Percentiles rank a stretch among this genome's conserved stretches.
Conservation (phyloP, 805 yeast species). For the Starmerella roubikii region DNA sequence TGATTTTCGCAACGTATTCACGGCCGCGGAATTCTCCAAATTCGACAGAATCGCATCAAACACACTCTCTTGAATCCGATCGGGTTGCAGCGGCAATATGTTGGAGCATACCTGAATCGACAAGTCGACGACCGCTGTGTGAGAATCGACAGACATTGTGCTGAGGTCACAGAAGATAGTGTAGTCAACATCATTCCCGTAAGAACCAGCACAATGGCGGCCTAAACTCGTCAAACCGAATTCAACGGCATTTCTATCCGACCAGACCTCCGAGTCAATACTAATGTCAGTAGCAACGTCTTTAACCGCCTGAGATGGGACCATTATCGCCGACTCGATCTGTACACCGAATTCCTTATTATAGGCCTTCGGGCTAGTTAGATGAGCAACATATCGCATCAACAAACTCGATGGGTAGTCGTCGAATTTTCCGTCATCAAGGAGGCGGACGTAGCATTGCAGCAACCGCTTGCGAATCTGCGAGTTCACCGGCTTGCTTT, state of each 20-base stretch:
- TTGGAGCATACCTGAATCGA: conserved; percentile 65
- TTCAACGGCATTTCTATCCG: neutral
- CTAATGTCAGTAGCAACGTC: neutral
- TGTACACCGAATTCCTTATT: conserved; percentile 9
- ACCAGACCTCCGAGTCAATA: neutral
- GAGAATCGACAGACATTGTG: conserved; percentile 2
- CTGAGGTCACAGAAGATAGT: neutral
- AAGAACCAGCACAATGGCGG: neutral
- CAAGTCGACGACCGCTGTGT: conserved; percentile 41
- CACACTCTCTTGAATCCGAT: conserved; percentile 76
- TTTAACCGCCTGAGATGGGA: neutral
- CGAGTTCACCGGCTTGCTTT: conserved; percentile 16
- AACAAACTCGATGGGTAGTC: conserved; percentile 30
- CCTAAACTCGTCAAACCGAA: neutral
- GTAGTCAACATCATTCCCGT: conserved; percentile 8
- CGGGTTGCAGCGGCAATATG: conserved; percentile 55
- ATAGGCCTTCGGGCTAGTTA: conserved; percentile 8
- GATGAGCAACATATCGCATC: conserved; percentile 25
- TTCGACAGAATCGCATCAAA: conserved; percentile 60
- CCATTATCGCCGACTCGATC: conserved; percentile 11
- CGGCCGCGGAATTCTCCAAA: conserved; percentile 26
- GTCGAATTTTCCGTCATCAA: conserved; percentile 11
- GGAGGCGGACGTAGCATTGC: conserved; percentile 17
- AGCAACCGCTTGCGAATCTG: conserved; percentile 18
- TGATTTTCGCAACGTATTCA: conserved; percentile 1